A percentile compares a stretch with the other conserved stretches of the same genome.
phyloP scores from a whole-genome alignment of 2,329 filamentous ascomycete genomes.

The Xylariaceae sp. region DNA sequence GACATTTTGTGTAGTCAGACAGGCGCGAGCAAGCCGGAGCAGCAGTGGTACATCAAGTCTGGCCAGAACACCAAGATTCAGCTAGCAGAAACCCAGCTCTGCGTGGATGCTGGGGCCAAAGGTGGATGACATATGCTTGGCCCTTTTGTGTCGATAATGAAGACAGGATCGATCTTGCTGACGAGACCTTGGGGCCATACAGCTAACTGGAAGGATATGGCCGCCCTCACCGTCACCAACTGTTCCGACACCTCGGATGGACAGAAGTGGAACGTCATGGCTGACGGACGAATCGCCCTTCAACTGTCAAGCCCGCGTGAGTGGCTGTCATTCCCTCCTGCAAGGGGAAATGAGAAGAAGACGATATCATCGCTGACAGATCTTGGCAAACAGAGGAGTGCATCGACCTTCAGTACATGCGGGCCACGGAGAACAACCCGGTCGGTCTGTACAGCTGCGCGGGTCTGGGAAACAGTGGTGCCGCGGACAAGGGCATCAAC shows the following conservation, averaged over 20 bases:
- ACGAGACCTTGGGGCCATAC: too few species aligned
- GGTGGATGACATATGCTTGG: constrained; percentile 14
- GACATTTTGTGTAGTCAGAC: constrained; percentile 26
- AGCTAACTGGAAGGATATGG: constrained; percentile 39
- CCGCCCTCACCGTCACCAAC: constrained; percentile 30
- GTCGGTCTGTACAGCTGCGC: constrained; percentile 37
- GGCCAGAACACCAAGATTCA: constrained; percentile 33
- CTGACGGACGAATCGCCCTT: constrained; percentile 36
- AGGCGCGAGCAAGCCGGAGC: constrained; percentile 30
- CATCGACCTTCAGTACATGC: constrained; percentile 38
- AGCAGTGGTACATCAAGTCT: constrained; percentile 37
- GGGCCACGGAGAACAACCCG: constrained; percentile 36
- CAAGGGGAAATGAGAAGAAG: neutral
- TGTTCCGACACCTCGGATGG: constrained; percentile 30
- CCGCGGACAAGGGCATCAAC: constrained; percentile 38
- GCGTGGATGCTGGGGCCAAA: constrained; percentile 35
- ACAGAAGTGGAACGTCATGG: constrained; percentile 35
- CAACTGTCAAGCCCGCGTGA: constrained; percentile 32
- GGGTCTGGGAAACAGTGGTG: constrained; percentile 35
- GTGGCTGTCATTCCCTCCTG: constrained; percentile 7
- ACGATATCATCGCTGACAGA: neutral
- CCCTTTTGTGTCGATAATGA: too few species aligned
- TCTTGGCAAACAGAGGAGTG: constrained; percentile 31
- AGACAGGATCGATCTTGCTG: too few species aligned
- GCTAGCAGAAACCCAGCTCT: constrained; percentile 34